These are phyloP conservation scores for Septoria linicola DNA, from an alignment of 2,329 filamentous ascomycete species.

Conservation along the genomic window DNA sequence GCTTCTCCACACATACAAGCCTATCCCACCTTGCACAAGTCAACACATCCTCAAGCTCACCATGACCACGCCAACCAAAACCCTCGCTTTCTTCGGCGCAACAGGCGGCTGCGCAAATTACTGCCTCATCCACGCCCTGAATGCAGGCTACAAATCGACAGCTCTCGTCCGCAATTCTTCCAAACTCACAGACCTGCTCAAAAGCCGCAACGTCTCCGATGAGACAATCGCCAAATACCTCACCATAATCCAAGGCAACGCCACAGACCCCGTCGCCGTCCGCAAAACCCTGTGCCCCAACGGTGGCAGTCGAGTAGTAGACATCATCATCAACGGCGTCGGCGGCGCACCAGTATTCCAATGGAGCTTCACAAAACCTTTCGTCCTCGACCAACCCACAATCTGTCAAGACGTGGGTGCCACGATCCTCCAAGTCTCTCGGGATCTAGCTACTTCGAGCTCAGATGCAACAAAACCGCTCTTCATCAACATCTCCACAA, in stretches of 20 bases:
- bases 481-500: constrained; percentile 41
- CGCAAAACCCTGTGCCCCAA: constrained; percentile 39
- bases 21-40: no score
- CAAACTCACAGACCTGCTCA: constrained; percentile 50
- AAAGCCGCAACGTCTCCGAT: constrained; percentile 41
- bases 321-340: constrained; percentile 51
- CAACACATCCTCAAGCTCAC: neutral
- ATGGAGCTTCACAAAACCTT: constrained; percentile 29
- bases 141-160: constrained; percentile 46
- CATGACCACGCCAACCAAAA: constrained; percentile 23
- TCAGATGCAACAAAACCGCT: constrained; percentile 29
- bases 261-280: constrained; percentile 45
- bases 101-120: constrained; percentile 51
- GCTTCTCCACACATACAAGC: no score
- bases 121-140: constrained; percentile 42
- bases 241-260: constrained; percentile 50
- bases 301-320: constrained; percentile 37
- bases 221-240: constrained; percentile 42
- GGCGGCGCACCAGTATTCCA: constrained; percentile 40
- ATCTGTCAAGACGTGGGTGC: constrained; percentile 39
- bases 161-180: constrained; percentile 52
- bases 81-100: constrained; percentile 54
- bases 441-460: constrained; percentile 11
- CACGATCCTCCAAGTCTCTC: constrained; percentile 37
- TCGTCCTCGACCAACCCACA: constrained; percentile 37